Conservation (phyloP, 2,329 filamentous ascomycete species). For the Ceratocystis eucalypticola region DNA sequence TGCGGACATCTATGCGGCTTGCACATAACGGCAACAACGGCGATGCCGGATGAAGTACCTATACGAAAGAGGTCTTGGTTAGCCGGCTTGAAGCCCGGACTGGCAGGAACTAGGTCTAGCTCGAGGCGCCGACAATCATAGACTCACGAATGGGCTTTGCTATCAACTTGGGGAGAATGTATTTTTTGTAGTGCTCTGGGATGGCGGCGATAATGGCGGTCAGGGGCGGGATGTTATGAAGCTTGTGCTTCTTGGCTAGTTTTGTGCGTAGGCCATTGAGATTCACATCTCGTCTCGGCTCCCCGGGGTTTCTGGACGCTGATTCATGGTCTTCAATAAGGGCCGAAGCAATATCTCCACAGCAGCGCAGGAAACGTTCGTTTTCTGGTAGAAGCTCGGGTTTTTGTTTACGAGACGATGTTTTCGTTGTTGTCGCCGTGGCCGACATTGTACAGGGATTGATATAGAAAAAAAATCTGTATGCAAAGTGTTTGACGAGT, state of each 20-base stretch:
- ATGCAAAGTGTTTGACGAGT: neutral
- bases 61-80: neutral
- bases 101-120: too few species aligned
- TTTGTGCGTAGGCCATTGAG: slow-evolving; percentile 78
- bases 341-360: slow-evolving; percentile 85
- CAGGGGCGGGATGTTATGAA: slow-evolving; percentile 76
- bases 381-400: slow-evolving; percentile 77
- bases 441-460: slow-evolving; percentile 27
- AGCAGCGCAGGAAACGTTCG: slow-evolving; percentile 85
- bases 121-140: too few species aligned
- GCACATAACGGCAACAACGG: slow-evolving; percentile 98
- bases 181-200: slow-evolving; percentile 99
- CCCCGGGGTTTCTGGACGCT: slow-evolving; percentile 56
- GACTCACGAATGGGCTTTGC: slow-evolving; percentile 79
- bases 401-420: slow-evolving; percentile 52
- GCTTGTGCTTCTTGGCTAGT: slow-evolving; percentile 81
- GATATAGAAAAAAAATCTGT: too few species aligned
- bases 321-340: slow-evolving; percentile 84
- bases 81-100: neutral
- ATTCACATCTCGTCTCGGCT: slow-evolving; percentile 74
- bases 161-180: slow-evolving; percentile 88
- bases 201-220: slow-evolving; percentile 97
- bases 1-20: slow-evolving; percentile 96
- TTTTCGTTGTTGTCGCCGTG: slow-evolving; percentile 47
- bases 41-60: slow-evolving; percentile 91